These are phyloP conservation scores for Tolypocladium cylindrosporum DNA, from an alignment of 2,329 filamentous ascomycete genomes.

Conservation along the genomic window DNA sequence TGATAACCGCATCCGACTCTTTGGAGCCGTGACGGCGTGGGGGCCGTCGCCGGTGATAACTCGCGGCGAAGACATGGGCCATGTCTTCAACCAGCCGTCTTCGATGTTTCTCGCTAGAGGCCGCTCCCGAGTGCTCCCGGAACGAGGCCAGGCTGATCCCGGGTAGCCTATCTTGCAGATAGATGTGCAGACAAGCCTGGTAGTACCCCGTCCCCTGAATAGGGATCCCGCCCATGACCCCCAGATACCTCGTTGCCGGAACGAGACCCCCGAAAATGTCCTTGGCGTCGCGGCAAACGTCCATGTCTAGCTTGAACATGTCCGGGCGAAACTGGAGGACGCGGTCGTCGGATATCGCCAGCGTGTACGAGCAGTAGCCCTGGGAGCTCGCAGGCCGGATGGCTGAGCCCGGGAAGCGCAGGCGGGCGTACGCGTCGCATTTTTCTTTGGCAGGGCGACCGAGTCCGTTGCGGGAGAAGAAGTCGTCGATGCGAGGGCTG, in stretches of 20 bases:
- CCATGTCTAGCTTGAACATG: slow-evolving; percentile 29
- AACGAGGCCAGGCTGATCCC: slow-evolving; percentile 26
- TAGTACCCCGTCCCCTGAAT: background rate
- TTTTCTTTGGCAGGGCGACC: slow-evolving; percentile 2
- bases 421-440: slow-evolving; percentile 20
- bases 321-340: slow-evolving; percentile 39
- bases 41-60: slow-evolving; percentile 19
- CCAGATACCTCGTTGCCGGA: slow-evolving; percentile 28
- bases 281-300: slow-evolving; percentile 24
- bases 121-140: background rate
- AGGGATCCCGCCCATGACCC: slow-evolving; percentile 14
- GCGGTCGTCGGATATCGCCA: slow-evolving; percentile 25
- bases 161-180: slow-evolving; percentile 29
- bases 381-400: slow-evolving; percentile 27
- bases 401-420: slow-evolving; percentile 17
- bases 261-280: slow-evolving; percentile 29
- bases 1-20: slow-evolving; percentile 3
- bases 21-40: background rate
- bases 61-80: slow-evolving; percentile 26
- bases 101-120: slow-evolving; percentile 3
- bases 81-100: slow-evolving; percentile 28
- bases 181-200: slow-evolving; percentile 21
- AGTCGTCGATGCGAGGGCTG: slow-evolving; percentile 1
- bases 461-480: slow-evolving; percentile 14
- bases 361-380: slow-evolving; percentile 43